A percentile compares a stretch with the other conserved stretches of the same genome.
phyloP scores from a whole-genome alignment of 2,329 filamentous ascomycete genomes.

The Nectriaceae sp. region DNA sequence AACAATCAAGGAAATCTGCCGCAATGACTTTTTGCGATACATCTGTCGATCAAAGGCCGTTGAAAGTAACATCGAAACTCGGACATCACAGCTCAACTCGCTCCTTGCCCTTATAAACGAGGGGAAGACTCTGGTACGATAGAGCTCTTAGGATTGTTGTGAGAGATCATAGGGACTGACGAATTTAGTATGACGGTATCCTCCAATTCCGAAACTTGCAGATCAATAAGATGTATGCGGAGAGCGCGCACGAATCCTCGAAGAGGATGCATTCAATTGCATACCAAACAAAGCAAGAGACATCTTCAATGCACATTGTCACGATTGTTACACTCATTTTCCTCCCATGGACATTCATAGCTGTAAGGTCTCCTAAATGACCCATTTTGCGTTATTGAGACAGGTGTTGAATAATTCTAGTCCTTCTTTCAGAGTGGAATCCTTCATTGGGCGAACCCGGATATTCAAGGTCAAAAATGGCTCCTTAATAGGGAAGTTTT shows the following conservation, averaged over 20 bases:
- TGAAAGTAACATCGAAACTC: constrained; percentile 8
- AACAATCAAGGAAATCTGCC: neutral
- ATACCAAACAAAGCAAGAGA: constrained; percentile 17
- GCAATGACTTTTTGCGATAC: neutral
- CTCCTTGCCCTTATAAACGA: constrained; percentile 8
- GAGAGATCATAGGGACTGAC: neutral
- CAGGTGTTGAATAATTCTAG: too few species aligned
- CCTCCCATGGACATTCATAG: constrained; percentile 18
- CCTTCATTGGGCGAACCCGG: constrained; percentile 5
- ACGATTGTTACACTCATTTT: constrained; percentile 18
- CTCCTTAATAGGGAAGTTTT: constrained; percentile 7
- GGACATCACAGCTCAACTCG: constrained; percentile 9
- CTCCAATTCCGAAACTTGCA: constrained; percentile 13
- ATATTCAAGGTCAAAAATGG: neutral
- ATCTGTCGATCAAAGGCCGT: neutral
- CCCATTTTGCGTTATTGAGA: too few species aligned
- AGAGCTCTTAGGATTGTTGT: neutral
- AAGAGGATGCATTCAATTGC: constrained; percentile 19
- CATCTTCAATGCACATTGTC: constrained; percentile 19
- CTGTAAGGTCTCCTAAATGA: constrained; percentile 11
- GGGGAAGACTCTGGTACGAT: constrained; percentile 13
- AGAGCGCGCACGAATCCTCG: constrained; percentile 11
- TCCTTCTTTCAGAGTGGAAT: constrained; percentile 21
- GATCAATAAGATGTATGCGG: constrained; percentile 15
- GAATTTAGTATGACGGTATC: constrained; percentile 11